Percentiles rank a stretch among this genome's conserved stretches.
Evolutionary conservation across 2,329 filamentous ascomycete genomes (phyloP).

Genomic region (Ceratocystis destructans): DNA sequence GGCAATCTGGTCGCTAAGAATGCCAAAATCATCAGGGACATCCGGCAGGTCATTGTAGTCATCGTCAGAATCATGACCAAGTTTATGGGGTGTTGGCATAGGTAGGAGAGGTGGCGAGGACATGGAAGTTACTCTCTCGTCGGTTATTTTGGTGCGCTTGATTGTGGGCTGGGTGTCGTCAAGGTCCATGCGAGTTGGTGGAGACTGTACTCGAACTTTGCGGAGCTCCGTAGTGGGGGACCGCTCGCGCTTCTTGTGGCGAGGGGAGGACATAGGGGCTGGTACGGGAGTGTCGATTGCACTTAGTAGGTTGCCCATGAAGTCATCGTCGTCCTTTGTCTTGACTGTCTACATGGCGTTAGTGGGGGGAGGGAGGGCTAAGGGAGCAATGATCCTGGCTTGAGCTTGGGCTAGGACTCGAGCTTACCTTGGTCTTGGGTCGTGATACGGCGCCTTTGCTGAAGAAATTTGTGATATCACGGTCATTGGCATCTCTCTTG

Average conservation of each 20-base stretch:
- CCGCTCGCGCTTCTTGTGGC: conserved; percentile 49
- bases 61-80: conserved; percentile 36
- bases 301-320: conserved; percentile 69
- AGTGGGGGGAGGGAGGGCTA: conserved; percentile 13
- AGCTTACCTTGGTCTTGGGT: conserved; percentile 64
- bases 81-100: conserved; percentile 28
- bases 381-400: neutral
- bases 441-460: conserved; percentile 55
- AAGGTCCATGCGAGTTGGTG: conserved; percentile 36
- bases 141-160: conserved; percentile 45
- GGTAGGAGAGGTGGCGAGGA: conserved; percentile 30
- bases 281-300: conserved; percentile 71
- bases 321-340: conserved; percentile 78
- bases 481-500: conserved; percentile 73
- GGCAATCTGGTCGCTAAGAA: conserved; percentile 59
- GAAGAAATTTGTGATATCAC: conserved; percentile 91
- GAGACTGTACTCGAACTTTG: conserved; percentile 68
- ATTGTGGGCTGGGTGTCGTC: conserved; percentile 36
- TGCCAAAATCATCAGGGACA: conserved; percentile 49
- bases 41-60: conserved; percentile 43
- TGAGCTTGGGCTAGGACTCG: neutral
- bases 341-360: conserved; percentile 44
- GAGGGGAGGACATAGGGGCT: conserved; percentile 34
- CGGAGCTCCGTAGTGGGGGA: conserved; percentile 54
- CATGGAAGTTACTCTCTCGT: conserved; percentile 31